Base-by-base conservation (phyloP, 306 rosid genomes). In the Rosa multiflora region DNA sequence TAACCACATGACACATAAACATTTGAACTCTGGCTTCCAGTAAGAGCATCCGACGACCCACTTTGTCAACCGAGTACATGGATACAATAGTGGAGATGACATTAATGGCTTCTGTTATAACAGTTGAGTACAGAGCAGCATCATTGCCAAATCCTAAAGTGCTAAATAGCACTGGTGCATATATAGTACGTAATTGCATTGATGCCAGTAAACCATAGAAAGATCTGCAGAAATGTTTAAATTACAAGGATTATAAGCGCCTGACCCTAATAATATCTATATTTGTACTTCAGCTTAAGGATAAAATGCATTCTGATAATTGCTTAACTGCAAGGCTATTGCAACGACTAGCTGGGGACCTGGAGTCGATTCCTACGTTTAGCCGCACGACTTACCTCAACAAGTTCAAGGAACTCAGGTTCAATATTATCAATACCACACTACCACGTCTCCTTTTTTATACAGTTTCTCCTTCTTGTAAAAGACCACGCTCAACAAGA, bases 201-300 rank as follows among this genome's bases (percentile, higher is more conserved):
- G 88, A 93, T 93, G 14, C 98, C 98, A 0, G 98, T 94, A 69
- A 80, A 82, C 83, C 90, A 96, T 72, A 90, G 97, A 89, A 94
- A 94, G 46, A 94, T 76, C 96, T 94, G 91, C 35, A 76, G 4
- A 39, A 48, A 13, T 44, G 9, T 29, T 9, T 4, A 61, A 47
- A 21, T n/a, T 1, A 17, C 14, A 32, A 11, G 32, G 73, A 68
- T 39, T 63, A 12, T 49, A 39, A 70, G 74, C 21, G 17, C 18
- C 53, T 48, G 18, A 48, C 5, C 4, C 5, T 10, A 48, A 48
- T 47, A 48, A 48, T 47, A 47, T 47, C 2, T 32, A 2, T 2
- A 32, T 32, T 32, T 32, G 37, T 32, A 32, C 3, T 32, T 32
- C 37, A 32, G 3, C 37, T 32, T 2, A 32, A 32, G 37, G 37